These are phyloP conservation scores for Globisporangium splendens DNA, from an alignment of 352 stramenopile genomes.

Conservation along the genomic window DNA sequence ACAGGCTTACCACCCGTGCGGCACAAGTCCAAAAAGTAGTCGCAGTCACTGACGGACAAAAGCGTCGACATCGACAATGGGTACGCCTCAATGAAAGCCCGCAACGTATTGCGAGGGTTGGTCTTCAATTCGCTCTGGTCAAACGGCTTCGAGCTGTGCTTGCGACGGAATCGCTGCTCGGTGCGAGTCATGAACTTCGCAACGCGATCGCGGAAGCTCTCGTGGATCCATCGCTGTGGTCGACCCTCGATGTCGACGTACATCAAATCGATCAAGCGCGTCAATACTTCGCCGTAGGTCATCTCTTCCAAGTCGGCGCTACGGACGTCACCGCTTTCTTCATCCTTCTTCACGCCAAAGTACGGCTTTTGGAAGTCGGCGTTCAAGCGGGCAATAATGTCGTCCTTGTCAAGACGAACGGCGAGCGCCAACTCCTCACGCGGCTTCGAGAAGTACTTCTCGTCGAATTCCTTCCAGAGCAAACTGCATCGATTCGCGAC, in stretches of 20 bases:
- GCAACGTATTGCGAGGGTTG: conserved; percentile 40
- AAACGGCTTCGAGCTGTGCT: conserved; percentile 27
- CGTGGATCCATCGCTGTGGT: conserved; percentile 75
- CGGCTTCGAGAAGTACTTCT: conserved; percentile 81
- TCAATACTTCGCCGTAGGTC: conserved; percentile 79
- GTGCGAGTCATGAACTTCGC: conserved; percentile 67
- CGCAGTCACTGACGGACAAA: conserved; percentile 67
- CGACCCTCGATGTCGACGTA: conserved; percentile 51
- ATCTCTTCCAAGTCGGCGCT: conserved; percentile 76
- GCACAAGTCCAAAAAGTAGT: conserved; percentile 84
- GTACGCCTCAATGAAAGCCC: conserved; percentile 50
- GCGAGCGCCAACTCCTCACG: conserved; percentile 66
- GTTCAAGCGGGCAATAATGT: conserved; percentile 79
- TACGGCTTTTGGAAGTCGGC: conserved; percentile 89
- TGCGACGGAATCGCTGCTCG: conserved; percentile 62
- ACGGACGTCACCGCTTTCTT: conserved; percentile 27
- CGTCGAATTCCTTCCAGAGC: conserved; percentile 83
- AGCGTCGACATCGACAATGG: conserved; percentile 48
- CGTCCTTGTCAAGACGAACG: conserved; percentile 66
- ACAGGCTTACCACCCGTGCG: conserved; percentile 81
- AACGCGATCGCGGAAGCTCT: conserved; percentile 64
- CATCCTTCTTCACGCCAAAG: conserved; percentile 65
- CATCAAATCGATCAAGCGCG: conserved; percentile 77
- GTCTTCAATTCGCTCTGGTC: conserved; percentile 37
- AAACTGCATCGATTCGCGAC: conserved; percentile 73